Base-by-base conservation (phyloP, 2,329 filamentous ascomycete genomes). In the Coniochaeta hoffmannii region DNA sequence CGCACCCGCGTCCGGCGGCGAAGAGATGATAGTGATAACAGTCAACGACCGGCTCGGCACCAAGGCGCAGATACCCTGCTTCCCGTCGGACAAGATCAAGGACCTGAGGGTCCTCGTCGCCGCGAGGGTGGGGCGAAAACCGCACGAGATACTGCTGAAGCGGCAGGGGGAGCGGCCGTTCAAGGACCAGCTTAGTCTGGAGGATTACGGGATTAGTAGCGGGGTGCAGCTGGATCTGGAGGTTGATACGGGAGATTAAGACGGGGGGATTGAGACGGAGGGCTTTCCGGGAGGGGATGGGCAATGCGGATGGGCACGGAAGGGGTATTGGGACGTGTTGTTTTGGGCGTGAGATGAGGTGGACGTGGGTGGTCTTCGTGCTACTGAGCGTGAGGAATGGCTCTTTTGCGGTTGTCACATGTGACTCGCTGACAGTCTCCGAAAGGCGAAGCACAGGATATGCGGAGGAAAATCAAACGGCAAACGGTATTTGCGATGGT, bases 11-110 rank as follows among this genome's bases (percentile, higher is more conserved):
- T 46, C 41, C 1, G 41, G 41, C 14, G 41, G 41, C 14, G 88
- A 95, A 66, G 87, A 90, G 56, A 95, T 97, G 88, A 97, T 97
- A 62, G 83, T 96, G 53, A 92, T 97, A 17, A 85, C 93, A 65
- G 85, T 97, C 66, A 97, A 97, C 69, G 93, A 97, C 71, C 83
- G 93, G n/a, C 76, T 97, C 34, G 93, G 93, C 12, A 97, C 93
- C n/a, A 96, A 96, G 66, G 90, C 92, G 15, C 88, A 89, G 53
- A 94, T 97, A 60, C 93, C 93, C 0, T 97, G 92, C 68, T 77
- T 96, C 56, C 86, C 89, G 0, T 88, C 85, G 3, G 93, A 97
- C 72, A 86, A 86, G 8, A 86, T 97, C 61, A 87, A 86, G 60
- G 80, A 92, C 58, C 90, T 97, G 75, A 97, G 97, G 74, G 86